These are phyloP conservation scores for Rhodotorula mucilaginosa DNA, from an alignment of 1,284 basidiomycete genomes.

Conservation along the genomic window DNA sequence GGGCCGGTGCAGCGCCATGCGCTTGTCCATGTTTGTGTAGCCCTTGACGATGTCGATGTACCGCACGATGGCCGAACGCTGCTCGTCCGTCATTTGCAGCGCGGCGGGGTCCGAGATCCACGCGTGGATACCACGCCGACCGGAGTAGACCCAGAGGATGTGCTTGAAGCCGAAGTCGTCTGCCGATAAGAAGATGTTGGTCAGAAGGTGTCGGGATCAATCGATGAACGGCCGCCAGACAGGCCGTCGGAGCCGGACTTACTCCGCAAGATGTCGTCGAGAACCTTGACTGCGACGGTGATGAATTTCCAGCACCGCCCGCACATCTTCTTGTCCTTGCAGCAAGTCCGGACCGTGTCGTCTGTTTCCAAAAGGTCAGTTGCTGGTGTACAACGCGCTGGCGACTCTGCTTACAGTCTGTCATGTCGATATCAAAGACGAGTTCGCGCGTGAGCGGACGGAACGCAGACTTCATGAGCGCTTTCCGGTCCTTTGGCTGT, in stretches of 20 bases:
- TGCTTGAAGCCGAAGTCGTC: constrained; percentile 60
- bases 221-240: too few relatives aligned
- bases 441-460: constrained; percentile 82
- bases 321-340: constrained; percentile 88
- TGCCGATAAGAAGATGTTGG: background rate
- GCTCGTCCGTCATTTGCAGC: constrained; percentile 84
- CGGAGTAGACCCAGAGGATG: constrained; percentile 97
- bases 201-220: too few relatives aligned
- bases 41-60: constrained; percentile 85
- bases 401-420: constrained; percentile 61
- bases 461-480: constrained; percentile 71
- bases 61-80: constrained; percentile 77
- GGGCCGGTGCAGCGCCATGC: constrained; percentile 65
- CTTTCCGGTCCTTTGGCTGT: constrained; percentile 87
- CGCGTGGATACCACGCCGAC: constrained; percentile 94
- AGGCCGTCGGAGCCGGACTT: constrained; percentile 19
- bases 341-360: constrained; percentile 92
- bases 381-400: background rate
- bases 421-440: constrained; percentile 99
- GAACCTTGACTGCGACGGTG: constrained; percentile 81
- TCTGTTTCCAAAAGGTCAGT: constrained; percentile 48
- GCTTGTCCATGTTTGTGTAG: constrained; percentile 77
- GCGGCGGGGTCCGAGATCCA: constrained; percentile 94
- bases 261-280: constrained; percentile 75
- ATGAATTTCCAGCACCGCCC: constrained; percentile 93